phyloP scores from a whole-genome alignment of 148 eudicot genomes.

The Chenopodium quinoa region DNA sequence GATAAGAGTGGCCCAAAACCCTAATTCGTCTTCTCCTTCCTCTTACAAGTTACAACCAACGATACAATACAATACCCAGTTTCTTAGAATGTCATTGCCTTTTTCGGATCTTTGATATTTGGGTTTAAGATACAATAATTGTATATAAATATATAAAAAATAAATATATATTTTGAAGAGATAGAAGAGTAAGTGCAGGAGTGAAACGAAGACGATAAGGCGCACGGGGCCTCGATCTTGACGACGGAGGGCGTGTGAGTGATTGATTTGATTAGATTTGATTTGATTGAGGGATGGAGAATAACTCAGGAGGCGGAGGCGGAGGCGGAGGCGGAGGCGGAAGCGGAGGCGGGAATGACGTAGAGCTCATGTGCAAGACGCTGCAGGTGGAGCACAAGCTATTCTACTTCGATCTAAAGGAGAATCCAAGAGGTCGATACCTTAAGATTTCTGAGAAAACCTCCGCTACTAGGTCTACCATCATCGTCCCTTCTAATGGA shows the following conservation, averaged over 20 bases:
- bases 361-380: slow-evolving; percentile 79
- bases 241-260: too few relatives aligned
- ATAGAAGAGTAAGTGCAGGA: too few relatives aligned
- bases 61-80: too few relatives aligned
- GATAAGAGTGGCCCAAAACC: not conserved
- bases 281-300: slow-evolving; percentile 44
- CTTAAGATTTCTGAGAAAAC: slow-evolving; percentile 96
- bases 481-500: slow-evolving; percentile 82
- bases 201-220: too few relatives aligned
- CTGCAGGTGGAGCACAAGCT: slow-evolving; percentile 95
- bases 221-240: too few relatives aligned
- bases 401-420: slow-evolving; percentile 94
- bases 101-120: too few relatives aligned
- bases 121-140: too few relatives aligned
- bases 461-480: slow-evolving; percentile 88
- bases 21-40: slow-evolving; percentile 13
- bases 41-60: too few relatives aligned
- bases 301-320: slow-evolving; percentile 58
- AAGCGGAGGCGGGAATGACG: slow-evolving; percentile 75
- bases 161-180: too few relatives aligned
- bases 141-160: too few relatives aligned
- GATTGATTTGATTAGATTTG: not conserved
- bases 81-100: too few relatives aligned
- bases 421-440: slow-evolving; percentile 94
- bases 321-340: slow-evolving; percentile 75